Conservation (phyloP, 345 rosid genomes). For the Moricandia moricandioides region DNA sequence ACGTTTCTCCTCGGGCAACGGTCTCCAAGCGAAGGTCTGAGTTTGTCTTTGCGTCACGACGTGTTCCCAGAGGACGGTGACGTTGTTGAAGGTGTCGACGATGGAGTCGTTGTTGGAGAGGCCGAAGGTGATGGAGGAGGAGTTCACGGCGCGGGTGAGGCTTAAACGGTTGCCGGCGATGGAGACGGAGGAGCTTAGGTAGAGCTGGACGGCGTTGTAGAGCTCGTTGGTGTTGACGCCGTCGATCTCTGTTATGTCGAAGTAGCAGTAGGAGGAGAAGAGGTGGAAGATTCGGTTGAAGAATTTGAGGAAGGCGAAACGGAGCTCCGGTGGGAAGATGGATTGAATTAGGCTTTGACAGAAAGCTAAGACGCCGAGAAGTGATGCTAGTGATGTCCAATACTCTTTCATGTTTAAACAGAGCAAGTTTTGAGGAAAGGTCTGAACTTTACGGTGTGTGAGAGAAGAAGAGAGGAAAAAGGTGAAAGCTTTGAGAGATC, state of each 20-base stretch:
- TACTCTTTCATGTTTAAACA: conserved; percentile 57
- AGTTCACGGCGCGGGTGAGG: conserved; percentile 85
- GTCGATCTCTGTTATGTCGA: conserved; percentile 90
- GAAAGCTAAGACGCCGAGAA: conserved; percentile 83
- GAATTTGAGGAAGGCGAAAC: conserved; percentile 61
- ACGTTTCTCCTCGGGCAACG: conserved; percentile 91
- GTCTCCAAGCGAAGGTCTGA: conserved; percentile 81
- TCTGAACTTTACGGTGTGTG: conserved; percentile 1
- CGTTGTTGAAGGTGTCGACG: conserved; percentile 58
- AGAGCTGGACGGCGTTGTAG: conserved; percentile 97
- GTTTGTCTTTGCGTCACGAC: conserved; percentile 77
- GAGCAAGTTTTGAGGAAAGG: background rate
- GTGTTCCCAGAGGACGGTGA: conserved; percentile 81
- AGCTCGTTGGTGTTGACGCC: conserved; percentile 99
- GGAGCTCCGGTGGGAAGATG: conserved; percentile 86
- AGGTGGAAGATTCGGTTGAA: conserved; percentile 49
- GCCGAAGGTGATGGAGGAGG: conserved; percentile 83
- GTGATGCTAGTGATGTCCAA: conserved; percentile 80
- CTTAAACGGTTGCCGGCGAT: conserved; percentile 72
- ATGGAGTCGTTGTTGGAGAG: conserved; percentile 79
- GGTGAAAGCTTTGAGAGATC: conserved; percentile 25
- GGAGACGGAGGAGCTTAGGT: conserved; percentile 72
- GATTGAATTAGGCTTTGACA: conserved; percentile 68
- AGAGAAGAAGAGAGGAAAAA: background rate
- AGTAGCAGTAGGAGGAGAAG: conserved; percentile 73